Percentiles rank a stretch among this genome's conserved stretches.
Evolutionary conservation across 306 rosid species (phyloP).

Genomic region (Prunus mira): DNA sequence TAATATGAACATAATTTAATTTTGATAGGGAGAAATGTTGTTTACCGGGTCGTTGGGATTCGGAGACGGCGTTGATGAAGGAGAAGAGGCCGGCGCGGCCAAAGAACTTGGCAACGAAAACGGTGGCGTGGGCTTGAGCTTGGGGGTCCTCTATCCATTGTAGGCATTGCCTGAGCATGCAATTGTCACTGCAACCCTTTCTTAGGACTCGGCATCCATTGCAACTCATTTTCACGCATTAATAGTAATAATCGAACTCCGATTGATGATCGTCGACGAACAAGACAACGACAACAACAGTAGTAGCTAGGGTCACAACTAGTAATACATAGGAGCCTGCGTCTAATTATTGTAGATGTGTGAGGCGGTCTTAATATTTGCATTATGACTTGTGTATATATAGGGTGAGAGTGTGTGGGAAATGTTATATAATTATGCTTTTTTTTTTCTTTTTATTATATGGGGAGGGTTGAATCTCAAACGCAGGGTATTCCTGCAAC

Average conservation of each 20-base stretch:
- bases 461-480: background rate
- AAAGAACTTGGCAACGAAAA: slow-evolving; percentile 71
- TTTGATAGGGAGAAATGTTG: background rate
- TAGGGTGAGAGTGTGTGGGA: background rate
- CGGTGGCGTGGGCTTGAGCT: slow-evolving; percentile 62
- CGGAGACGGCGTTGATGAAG: slow-evolving; percentile 53
- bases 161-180: slow-evolving; percentile 59
- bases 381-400: background rate
- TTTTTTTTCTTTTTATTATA: background rate
- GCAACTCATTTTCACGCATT: slow-evolving; percentile 54
- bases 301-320: background rate
- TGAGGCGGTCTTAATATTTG: background rate
- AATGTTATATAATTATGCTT: background rate
- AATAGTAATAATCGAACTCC: background rate
- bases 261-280: background rate
- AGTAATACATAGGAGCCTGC: background rate
- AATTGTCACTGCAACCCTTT: slow-evolving; percentile 65
- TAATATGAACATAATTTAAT: background rate
- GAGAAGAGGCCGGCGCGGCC: slow-evolving; percentile 85
- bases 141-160: slow-evolving; percentile 48
- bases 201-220: slow-evolving; percentile 72
- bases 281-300: background rate
- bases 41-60: slow-evolving; percentile 51
- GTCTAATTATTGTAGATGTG: background rate
- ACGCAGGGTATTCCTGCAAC: too few relatives aligned